These are phyloP conservation scores for Phaeosphaeria sp. DNA, from an alignment of 2,329 filamentous ascomycete genomes.

Conservation along the genomic window DNA sequence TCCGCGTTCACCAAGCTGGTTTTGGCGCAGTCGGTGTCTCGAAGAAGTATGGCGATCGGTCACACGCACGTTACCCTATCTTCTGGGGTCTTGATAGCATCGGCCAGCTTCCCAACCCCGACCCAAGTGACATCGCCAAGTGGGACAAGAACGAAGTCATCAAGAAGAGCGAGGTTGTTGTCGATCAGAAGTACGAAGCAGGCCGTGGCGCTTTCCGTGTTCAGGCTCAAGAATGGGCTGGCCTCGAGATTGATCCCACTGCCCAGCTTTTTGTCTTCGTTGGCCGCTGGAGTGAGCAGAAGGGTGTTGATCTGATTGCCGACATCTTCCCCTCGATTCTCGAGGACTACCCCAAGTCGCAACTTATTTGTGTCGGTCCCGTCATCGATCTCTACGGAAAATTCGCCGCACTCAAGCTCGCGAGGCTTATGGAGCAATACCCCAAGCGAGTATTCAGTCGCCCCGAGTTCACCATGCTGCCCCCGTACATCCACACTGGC, in stretches of 20 bases:
- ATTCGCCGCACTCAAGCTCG: not conserved
- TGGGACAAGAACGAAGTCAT: not conserved
- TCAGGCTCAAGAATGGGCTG: not conserved
- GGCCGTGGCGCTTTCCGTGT: not conserved
- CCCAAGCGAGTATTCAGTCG: not conserved
- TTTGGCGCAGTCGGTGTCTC: not conserved
- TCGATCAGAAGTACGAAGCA: not conserved
- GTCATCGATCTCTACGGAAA: not conserved
- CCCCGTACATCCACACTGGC: not conserved
- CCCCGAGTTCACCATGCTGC: not conserved
- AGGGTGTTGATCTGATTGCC: not conserved
- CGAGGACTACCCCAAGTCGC: not conserved
- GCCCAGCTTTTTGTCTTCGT: not conserved
- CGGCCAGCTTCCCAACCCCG: not conserved
- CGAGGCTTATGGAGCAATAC: not conserved
- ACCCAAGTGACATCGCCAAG: not conserved
- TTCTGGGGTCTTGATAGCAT: not conserved
- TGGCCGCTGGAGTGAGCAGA: not conserved
- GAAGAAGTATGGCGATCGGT: not conserved
- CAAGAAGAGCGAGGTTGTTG: not conserved
- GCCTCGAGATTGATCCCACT: not conserved
- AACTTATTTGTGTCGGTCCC: not conserved
- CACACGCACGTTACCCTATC: not conserved
- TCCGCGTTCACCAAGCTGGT: not conserved
- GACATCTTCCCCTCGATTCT: not conserved